Evolutionary conservation across 352 stramenopile species (phyloP).

Genomic region (Achlya hypogyna): DNA sequence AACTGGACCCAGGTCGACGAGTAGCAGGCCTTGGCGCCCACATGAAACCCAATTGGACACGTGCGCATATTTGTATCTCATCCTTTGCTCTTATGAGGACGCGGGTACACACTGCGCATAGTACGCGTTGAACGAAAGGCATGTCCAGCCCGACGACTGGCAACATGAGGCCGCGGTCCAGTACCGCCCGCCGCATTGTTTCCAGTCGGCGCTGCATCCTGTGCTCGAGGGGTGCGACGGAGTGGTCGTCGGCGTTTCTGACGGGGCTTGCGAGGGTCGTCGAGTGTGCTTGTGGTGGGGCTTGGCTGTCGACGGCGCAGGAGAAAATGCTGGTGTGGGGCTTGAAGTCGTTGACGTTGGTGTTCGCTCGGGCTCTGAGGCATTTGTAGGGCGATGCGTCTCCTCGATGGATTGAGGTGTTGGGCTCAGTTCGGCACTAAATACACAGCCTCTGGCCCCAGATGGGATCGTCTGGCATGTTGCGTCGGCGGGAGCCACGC

Average conservation of each 20-base stretch:
- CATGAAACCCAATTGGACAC: too few relatives aligned
- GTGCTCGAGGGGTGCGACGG: not conserved
- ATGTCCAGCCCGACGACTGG: not conserved
- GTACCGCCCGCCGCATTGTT: not conserved
- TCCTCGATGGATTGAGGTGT: not conserved
- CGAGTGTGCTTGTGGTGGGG: too few relatives aligned
- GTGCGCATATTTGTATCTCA: too few relatives aligned
- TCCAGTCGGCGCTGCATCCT: not conserved
- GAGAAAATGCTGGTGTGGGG: not conserved
- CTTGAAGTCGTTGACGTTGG: not conserved
- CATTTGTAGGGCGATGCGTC: not conserved
- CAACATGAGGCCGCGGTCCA: not conserved
- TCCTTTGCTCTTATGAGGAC: too few relatives aligned
- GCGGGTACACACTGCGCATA: not conserved
- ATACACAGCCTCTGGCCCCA: not conserved
- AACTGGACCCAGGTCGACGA: conserved; percentile 15
- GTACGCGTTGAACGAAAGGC: not conserved
- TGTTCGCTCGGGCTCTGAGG: not conserved
- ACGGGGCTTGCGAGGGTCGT: not conserved
- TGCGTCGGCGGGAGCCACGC: not conserved
- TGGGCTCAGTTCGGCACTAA: not conserved
- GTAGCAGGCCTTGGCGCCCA: not conserved
- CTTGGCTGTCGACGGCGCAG: not conserved
- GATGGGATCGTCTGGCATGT: not conserved
- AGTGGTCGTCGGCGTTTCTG: not conserved